Conservation (phyloP, 139 green algal species). For the Coccomyxa sp. region DNA sequence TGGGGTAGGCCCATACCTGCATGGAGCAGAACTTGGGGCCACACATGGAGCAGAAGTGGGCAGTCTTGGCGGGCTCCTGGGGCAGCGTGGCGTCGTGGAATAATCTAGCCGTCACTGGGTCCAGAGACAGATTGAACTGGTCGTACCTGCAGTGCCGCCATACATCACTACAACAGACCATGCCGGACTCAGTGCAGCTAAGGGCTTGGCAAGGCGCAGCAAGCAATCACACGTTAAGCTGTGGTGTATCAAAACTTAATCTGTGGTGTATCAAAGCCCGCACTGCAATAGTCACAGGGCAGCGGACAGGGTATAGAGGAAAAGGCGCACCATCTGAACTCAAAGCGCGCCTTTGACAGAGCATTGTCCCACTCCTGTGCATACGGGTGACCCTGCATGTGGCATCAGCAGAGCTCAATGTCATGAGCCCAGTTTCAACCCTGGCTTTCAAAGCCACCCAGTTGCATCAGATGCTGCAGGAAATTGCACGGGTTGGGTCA, state of each 20-base stretch:
- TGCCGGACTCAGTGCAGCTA: no score
- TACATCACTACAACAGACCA: no score
- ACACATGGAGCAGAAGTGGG: constrained; percentile 84
- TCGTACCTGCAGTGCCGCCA: constrained; percentile 74
- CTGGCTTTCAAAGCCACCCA: no score
- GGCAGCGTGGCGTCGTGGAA: constrained; percentile 90
- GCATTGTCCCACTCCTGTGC: constrained; percentile 84
- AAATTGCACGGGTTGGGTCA: not conserved
- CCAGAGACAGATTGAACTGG: constrained; percentile 93
- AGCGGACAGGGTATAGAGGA: not conserved
- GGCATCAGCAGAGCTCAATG: not conserved
- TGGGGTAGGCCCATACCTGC: not conserved
- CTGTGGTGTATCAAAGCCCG: no score
- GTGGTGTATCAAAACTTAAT: no score
- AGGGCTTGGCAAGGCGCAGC: no score
- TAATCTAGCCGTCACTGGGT: constrained; percentile 77
- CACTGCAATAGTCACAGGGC: no score
- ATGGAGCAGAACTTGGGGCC: constrained; percentile 85
- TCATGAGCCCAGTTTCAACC: not conserved
- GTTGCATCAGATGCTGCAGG: no score
- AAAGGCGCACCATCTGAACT: constrained; percentile 84
- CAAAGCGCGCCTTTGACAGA: constrained; percentile 89
- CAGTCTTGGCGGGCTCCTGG: constrained; percentile 64
- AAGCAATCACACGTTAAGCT: no score
- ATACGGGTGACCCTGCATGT: constrained; percentile 67